Evolutionary conservation across 2,329 filamentous ascomycete genomes (phyloP).

Genomic region (Exophiala viscosa): DNA sequence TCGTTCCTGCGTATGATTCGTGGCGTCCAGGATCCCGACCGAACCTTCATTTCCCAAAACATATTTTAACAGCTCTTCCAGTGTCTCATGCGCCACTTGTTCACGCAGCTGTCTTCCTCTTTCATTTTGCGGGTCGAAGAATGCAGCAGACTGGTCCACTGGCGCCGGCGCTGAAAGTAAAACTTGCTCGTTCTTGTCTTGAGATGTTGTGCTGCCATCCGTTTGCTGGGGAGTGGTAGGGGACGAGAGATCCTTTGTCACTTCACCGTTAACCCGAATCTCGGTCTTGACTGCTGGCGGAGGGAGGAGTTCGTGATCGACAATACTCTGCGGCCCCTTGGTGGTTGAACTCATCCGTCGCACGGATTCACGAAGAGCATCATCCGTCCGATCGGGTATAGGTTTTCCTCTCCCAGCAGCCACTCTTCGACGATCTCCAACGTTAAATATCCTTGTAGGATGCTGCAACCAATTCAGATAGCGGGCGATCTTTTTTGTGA

Average conservation of each 20-base stretch:
- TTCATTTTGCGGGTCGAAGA: conserved; percentile 89
- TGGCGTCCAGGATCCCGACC: conserved; percentile 93
- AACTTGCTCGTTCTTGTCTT: conserved; percentile 13
- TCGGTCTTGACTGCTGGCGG: conserved; percentile 47
- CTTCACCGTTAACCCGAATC: conserved; percentile 57
- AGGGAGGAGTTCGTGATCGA: conserved; percentile 35
- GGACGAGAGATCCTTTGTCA: conserved; percentile 6
- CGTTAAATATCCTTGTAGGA: conserved; percentile 94
- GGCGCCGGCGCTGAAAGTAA: conserved; percentile 42
- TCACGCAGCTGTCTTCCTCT: conserved; percentile 79
- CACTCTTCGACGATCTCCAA: conserved; percentile 82
- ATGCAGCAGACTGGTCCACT: conserved; percentile 84
- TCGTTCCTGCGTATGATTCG: conserved; percentile 88
- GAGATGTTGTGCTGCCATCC: conserved; percentile 4
- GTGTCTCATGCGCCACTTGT: conserved; percentile 84
- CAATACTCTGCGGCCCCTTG: conserved; percentile 26
- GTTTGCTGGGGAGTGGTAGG: conserved; percentile 19
- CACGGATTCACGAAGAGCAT: conserved; percentile 42
- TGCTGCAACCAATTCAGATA: conserved; percentile 98
- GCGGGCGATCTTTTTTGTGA: conserved; percentile 94
- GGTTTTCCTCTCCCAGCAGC: conserved; percentile 58
- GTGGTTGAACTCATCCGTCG: conserved; percentile 42
- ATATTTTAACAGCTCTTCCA: conserved; percentile 90
- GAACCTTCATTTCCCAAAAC: conserved; percentile 77
- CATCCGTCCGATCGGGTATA: conserved; percentile 34